A percentile compares a stretch with the other conserved stretches of the same genome.
Evolutionary conservation across 2,329 filamentous ascomycete species (phyloP).

Genomic region (Pseudogymnoascus sp.): DNA sequence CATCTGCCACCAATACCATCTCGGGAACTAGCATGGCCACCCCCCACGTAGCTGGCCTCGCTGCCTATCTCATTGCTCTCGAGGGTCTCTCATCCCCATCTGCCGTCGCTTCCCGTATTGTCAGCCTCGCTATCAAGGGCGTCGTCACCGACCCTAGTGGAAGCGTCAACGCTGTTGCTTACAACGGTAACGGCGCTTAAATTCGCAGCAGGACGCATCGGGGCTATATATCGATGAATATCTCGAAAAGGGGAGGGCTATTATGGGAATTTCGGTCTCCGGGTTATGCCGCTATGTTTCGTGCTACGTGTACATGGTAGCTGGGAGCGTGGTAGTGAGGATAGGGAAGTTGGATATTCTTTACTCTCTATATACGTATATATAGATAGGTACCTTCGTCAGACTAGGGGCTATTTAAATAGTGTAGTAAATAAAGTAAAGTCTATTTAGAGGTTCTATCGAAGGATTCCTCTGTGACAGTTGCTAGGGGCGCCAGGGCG

Average conservation of each 20-base stretch:
- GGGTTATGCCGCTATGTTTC: not conserved
- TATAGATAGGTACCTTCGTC: not conserved
- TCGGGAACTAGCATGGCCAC: slow-evolving; percentile 55
- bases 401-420: no score
- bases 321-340: not conserved
- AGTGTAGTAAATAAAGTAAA: no score
- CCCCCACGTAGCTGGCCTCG: slow-evolving; percentile 52
- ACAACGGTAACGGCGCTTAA: slow-evolving; percentile 40
- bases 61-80: slow-evolving; percentile 45
- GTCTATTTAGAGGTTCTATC: not conserved
- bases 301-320: not conserved
- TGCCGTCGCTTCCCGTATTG: slow-evolving; percentile 40
- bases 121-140: slow-evolving; percentile 33
- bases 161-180: slow-evolving; percentile 45
- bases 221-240: not conserved
- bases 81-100: slow-evolving; percentile 36
- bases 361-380: not conserved
- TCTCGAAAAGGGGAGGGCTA: not conserved
- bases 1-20: slow-evolving; percentile 40
- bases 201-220: not conserved
- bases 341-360: not conserved
- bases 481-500: not conserved
- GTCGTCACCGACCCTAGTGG: slow-evolving; percentile 34
- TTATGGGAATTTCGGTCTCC: not conserved
- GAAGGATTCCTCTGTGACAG: not conserved